Base-by-base conservation (phyloP, 1,284 basidiomycete species). In the Malassezia slooffiae region DNA sequence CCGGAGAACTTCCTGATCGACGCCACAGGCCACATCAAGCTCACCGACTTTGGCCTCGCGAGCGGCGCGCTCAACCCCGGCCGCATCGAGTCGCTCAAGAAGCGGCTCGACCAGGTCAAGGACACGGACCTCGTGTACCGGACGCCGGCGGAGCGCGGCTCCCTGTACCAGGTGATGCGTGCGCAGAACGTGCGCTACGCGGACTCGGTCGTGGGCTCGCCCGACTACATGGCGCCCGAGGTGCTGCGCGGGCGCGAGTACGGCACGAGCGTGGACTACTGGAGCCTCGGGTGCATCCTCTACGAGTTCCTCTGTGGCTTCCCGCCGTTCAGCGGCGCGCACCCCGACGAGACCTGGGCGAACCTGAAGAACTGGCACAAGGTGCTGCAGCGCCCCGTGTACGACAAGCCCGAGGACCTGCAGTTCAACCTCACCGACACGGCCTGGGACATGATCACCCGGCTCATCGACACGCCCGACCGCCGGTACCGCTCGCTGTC, bases 1-100 rank as follows among this genome's bases (percentile, higher is more conserved):
- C 91, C 91, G 1, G 91, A 55, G 84, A 99, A 99, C 72, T 97
- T 99, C 76, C 75, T 99, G 36, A 85, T 99, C 30, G 93, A 97
- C 67, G 79, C 83, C 8, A 81, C 82, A 8, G 93, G 93, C 1
- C 93, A 99, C 70, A 91, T 97, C 70, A 97, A 97, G 72, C 75
- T 99, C 34, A 97, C 93, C 6, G 93, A 99, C 72, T 99, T 97
- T 70, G 93, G 93, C 35, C 77, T 99, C 11, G 93, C 93, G 1
- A 93, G 93, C 1, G 93, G 93, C 26, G 86, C 90, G 1, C 75
- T 99, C 43, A 96, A 91, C 70, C 93, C 93, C 0, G 83, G 80
- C 56, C 81, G 87, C 49, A 96, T 99, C 57, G 90, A 97, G 65
- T 87, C 86, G 6, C 75, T 97, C 54, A 90, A 85, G 74, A 76